These are phyloP conservation scores for Corymbia maculata DNA, from an alignment of 345 rosid species.

Conservation along the genomic window DNA sequence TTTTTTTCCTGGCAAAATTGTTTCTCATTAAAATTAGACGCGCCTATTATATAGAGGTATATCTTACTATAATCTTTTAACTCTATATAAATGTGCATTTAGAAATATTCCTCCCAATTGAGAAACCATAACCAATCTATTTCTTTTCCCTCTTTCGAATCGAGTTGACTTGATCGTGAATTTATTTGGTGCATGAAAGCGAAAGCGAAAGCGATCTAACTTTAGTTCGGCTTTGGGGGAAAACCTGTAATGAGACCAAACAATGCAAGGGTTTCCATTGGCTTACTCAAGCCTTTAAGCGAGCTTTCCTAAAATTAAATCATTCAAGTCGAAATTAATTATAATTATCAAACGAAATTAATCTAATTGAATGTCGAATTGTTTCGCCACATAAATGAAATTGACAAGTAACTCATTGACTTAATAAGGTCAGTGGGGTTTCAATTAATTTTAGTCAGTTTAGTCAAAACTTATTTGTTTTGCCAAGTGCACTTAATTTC, in stretches of 20 bases:
- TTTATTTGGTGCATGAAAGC: not conserved
- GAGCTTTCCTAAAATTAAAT: not conserved
- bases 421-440: not conserved
- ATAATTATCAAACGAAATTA: not conserved
- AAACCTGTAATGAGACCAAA: not conserved
- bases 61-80: not conserved
- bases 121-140: not conserved
- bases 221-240: not conserved
- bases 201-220: not conserved
- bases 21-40: not conserved
- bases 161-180: fast-evolving
- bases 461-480: not conserved
- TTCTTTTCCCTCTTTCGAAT: fast-evolving
- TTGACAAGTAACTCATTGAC: not conserved
- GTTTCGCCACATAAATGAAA: not conserved
- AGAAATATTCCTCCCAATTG: not conserved
- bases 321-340: not conserved
- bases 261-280: not conserved
- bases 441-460: not conserved
- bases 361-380: not conserved
- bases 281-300: not conserved
- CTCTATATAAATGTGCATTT: not conserved
- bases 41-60: not conserved
- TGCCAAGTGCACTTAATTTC: not conserved
- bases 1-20: not conserved